These are phyloP conservation scores for Paecilomyces dactylethromorphus DNA, from an alignment of 2,329 filamentous ascomycete genomes.

Conservation along the genomic window DNA sequence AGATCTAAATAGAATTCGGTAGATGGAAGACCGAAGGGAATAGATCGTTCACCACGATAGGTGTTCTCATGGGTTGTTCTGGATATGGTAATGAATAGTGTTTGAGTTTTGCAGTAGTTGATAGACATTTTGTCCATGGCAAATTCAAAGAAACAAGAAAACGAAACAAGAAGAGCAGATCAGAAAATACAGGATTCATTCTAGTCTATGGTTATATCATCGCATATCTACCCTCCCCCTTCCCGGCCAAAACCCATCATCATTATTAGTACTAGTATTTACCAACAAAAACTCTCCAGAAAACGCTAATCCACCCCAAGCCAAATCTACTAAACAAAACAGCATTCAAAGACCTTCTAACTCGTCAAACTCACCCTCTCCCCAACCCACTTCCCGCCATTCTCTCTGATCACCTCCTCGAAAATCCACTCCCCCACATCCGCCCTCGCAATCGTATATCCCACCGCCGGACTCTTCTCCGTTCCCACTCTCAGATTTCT, in stretches of 20 bases:
- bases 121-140: no score
- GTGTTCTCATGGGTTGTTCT: no score
- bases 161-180: no score
- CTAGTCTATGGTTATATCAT: no score
- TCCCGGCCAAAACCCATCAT: no score
- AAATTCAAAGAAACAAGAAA: no score
- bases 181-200: no score
- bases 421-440: constrained; percentile 32
- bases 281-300: background rate
- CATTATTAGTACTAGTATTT: no score
- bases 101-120: no score
- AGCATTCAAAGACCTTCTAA: background rate
- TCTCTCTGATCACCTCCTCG: constrained; percentile 15
- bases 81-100: no score
- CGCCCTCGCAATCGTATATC: constrained; percentile 27
- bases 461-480: constrained; percentile 20
- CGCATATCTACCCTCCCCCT: no score
- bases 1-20: background rate
- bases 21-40: background rate
- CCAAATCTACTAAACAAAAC: background rate
- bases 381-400: constrained; percentile 13
- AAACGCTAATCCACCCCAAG: background rate
- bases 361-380: constrained; percentile 14
- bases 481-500: constrained; percentile 20
- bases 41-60: background rate